Conservation (phyloP, 108 stramenopile species). For the Discostella pseudostelligera region DNA sequence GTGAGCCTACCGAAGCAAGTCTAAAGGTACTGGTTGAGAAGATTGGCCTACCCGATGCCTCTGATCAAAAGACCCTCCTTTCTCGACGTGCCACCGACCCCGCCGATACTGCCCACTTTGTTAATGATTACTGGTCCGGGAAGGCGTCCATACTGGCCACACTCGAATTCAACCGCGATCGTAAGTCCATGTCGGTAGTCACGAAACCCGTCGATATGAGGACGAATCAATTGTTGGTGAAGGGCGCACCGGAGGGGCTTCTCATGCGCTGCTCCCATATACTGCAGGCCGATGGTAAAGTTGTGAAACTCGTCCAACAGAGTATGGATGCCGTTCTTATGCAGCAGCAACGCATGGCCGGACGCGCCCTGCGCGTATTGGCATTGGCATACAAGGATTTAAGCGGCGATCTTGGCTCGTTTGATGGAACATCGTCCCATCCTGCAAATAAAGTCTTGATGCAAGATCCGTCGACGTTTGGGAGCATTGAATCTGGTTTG, state of each 20-base stretch:
- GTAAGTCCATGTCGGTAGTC: slow-evolving; percentile 46
- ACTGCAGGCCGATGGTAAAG: slow-evolving; percentile 47
- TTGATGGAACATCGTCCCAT: slow-evolving; percentile 34
- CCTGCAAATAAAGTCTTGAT: slow-evolving; percentile 29
- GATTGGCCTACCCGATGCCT: slow-evolving; percentile 49
- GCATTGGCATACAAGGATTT: slow-evolving; percentile 66
- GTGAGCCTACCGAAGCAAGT: slow-evolving; percentile 86
- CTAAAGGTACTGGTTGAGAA: slow-evolving; percentile 78
- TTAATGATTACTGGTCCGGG: slow-evolving; percentile 36
- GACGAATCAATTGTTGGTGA: slow-evolving; percentile 68
- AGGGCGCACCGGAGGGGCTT: slow-evolving; percentile 85
- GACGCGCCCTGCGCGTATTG: slow-evolving; percentile 67
- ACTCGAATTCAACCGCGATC: slow-evolving; percentile 71
- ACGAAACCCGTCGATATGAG: slow-evolving; percentile 16
- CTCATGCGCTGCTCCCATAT: slow-evolving; percentile 65
- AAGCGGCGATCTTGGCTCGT: slow-evolving; percentile 34
- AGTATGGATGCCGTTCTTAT: slow-evolving; percentile 34
- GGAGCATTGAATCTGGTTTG: slow-evolving; percentile 66
- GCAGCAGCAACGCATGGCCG: slow-evolving; percentile 54
- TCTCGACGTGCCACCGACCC: slow-evolving; percentile 32
- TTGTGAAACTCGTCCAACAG: slow-evolving; percentile 45
- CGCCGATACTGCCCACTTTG: slow-evolving; percentile 39
- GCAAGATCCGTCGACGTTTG: slow-evolving; percentile 49
- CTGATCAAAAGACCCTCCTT: slow-evolving; percentile 20
- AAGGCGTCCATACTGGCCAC: slow-evolving; percentile 53